Conservation (phyloP, 352 stramenopile species). For the Aphanomyces invadans region DNA sequence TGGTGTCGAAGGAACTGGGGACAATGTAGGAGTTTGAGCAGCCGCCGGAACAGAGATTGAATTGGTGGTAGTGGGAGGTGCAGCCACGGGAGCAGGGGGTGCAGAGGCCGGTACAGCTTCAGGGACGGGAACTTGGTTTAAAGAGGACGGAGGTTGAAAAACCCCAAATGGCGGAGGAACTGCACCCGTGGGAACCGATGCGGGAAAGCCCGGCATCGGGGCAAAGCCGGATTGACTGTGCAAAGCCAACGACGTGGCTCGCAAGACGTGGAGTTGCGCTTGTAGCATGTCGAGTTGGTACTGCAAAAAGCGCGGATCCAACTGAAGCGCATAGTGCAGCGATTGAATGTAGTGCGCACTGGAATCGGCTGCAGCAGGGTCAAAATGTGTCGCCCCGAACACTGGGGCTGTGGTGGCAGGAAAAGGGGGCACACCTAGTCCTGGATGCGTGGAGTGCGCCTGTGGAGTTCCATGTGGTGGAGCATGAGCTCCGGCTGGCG, state of each 20-base stretch:
- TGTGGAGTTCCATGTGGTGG: too few species aligned
- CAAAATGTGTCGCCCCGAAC: neutral
- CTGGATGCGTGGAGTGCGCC: too few species aligned
- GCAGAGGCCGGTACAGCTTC: neutral
- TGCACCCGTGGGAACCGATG: neutral
- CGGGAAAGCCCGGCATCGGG: neutral
- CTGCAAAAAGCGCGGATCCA: constrained; percentile 14
- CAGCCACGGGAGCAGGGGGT: neutral
- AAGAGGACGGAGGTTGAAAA: neutral
- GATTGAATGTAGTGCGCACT: constrained; percentile 20
- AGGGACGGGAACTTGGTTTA: too few species aligned
- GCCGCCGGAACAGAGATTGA: too few species aligned
- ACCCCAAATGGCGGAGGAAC: neutral
- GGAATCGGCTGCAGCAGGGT: neutral
- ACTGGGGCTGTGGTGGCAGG: neutral
- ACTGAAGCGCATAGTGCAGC: constrained; percentile 11
- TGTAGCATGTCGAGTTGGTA: constrained; percentile 23
- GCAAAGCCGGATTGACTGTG: neutral
- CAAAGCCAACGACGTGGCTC: constrained; percentile 9
- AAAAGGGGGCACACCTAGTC: too few species aligned
- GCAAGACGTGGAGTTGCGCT: constrained; percentile 15
- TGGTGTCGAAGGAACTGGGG: too few species aligned
- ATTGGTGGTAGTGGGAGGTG: too few species aligned
- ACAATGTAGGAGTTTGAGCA: too few species aligned
- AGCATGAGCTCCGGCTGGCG: too few species aligned